These are phyloP conservation scores for Amanita rubescens DNA, from an alignment of 768 basidiomycete species.

Conservation along the genomic window DNA sequence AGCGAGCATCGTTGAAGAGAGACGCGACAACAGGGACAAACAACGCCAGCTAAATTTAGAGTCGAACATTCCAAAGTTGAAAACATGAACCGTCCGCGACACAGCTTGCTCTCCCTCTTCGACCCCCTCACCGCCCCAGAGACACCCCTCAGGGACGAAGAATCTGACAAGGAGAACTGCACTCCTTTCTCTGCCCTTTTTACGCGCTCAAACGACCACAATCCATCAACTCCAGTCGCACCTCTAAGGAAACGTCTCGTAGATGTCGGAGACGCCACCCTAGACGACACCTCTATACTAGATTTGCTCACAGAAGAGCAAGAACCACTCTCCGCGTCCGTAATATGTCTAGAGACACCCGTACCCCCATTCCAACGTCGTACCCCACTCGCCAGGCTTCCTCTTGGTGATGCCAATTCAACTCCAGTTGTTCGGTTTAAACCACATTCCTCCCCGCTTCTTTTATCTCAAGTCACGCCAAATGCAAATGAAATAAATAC, in stretches of 20 bases:
- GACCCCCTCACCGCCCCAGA: constrained; percentile 35
- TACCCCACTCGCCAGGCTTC: constrained; percentile 31
- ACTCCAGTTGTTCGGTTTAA: constrained; percentile 27
- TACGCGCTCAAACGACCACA: constrained; percentile 21
- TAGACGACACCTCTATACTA: constrained; percentile 27
- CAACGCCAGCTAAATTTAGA: constrained; percentile 18
- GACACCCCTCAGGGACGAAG: constrained; percentile 13
- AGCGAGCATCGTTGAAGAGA: constrained; percentile 4
- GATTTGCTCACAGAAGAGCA: constrained; percentile 28
- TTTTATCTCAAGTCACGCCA: no score
- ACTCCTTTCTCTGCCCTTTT: constrained; percentile 31
- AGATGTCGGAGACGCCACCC: constrained; percentile 43
- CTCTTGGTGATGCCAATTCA: constrained; percentile 21
- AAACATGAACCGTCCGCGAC: constrained; percentile 29
- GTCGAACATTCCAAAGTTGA: not conserved
- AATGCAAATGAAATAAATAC: not conserved
- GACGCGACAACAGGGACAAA: constrained; percentile 37
- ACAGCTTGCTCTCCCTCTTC: constrained; percentile 42
- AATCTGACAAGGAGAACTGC: constrained; percentile 44
- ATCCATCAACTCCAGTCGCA: constrained; percentile 17
- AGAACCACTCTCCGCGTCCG: constrained; percentile 16
- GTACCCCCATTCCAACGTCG: constrained; percentile 22
- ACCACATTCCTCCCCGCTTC: not conserved
- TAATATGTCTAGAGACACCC: constrained; percentile 14
- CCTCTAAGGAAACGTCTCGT: constrained; percentile 34